Evolutionary conservation across 768 basidiomycete genomes (phyloP), one percentile per base, ranked within the genome.

Genomic region (Phanerochaete sordida): DNA sequence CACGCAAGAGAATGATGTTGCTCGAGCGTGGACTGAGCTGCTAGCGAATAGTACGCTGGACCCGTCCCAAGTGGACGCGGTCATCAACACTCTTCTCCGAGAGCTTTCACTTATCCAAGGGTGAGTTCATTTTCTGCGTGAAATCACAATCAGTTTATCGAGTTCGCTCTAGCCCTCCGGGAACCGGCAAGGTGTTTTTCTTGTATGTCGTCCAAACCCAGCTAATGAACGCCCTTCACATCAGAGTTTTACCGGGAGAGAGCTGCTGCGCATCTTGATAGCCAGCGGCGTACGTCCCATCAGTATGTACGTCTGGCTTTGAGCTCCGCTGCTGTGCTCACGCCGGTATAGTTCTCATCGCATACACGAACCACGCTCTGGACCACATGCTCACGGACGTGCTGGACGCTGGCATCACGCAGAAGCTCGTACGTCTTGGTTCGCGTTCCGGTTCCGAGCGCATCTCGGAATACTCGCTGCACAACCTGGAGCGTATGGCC

Each of bases 321-420:
- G 24, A 7, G 3, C 21, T 21, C n/a, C 45, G 19, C 21, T 16
- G 51, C 43, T 19, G 49, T 47, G 12, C 2, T 30, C 8, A n/a
- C 21, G 27, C 4, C 28, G 62, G 49, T 60, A 15, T 54, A 69
- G 69, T 79, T 2, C 72, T 85, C 65, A 79, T 85, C 27, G 81
- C 89, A 0, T 90, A 85, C 72, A 92, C 90, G 0, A 91, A 92
- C 63, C 91, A 91, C 46, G 90, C 90, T 0, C 76, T 92, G 2
- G 90, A 92, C 59, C 87, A 91, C 62, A 80, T 91, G 73, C 73
- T 92, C 1, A 74, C 73, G 3, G 83, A 83, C 0, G 81, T 91
- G 2, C 76, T 91, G 0, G 87, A 91, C 62, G 81, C 81, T 0
- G 68, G 71, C 0, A 89, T 91, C 62, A 90, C 89, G 0, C 70